Conservation (phyloP, 2,329 filamentous ascomycete species). For the Sarocladium brachiariae region DNA sequence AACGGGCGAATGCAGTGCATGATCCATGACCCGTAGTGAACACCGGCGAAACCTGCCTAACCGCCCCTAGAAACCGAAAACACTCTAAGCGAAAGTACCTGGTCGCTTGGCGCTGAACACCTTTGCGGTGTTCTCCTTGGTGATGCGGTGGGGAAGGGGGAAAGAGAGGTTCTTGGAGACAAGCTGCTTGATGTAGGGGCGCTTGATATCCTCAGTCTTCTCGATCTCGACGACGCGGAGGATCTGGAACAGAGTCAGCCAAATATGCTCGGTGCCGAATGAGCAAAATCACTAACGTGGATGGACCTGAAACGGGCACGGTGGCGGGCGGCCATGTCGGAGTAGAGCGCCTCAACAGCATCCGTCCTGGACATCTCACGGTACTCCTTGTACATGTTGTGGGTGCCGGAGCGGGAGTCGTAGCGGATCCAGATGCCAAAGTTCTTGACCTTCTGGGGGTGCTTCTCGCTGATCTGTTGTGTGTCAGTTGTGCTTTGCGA, state of each 20-base stretch:
- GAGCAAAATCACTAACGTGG: slow-evolving; percentile 65
- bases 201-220: slow-evolving; percentile 90
- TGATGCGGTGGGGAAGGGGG: slow-evolving; percentile 94
- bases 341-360: slow-evolving; percentile 94
- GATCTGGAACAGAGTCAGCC: slow-evolving; percentile 52
- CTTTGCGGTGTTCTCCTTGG: slow-evolving; percentile 79
- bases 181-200: slow-evolving; percentile 99
- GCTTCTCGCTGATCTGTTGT: slow-evolving; percentile 93
- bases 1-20: slow-evolving; percentile 51
- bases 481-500: slow-evolving; percentile 4
- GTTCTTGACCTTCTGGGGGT: slow-evolving; percentile 99
- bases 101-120: slow-evolving; percentile 89
- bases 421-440: slow-evolving; percentile 99
- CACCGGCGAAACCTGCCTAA: slow-evolving; percentile 52
- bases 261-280: not conserved
- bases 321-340: slow-evolving; percentile 99
- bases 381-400: slow-evolving; percentile 99
- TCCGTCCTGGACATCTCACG: slow-evolving; percentile 95
- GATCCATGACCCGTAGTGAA: slow-evolving; percentile 56
- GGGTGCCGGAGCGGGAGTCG: slow-evolving; percentile 98
- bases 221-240: slow-evolving; percentile 97
- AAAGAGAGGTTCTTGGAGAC: slow-evolving; percentile 92
- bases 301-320: slow-evolving; percentile 94
- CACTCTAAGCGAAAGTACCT: slow-evolving; percentile 91
- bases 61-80: slow-evolving; percentile 39